Evolutionary conservation across 2,329 filamentous ascomycete species (phyloP), one percentile per base, ranked within the genome.

Genomic region (Byssochlamys sp.): DNA sequence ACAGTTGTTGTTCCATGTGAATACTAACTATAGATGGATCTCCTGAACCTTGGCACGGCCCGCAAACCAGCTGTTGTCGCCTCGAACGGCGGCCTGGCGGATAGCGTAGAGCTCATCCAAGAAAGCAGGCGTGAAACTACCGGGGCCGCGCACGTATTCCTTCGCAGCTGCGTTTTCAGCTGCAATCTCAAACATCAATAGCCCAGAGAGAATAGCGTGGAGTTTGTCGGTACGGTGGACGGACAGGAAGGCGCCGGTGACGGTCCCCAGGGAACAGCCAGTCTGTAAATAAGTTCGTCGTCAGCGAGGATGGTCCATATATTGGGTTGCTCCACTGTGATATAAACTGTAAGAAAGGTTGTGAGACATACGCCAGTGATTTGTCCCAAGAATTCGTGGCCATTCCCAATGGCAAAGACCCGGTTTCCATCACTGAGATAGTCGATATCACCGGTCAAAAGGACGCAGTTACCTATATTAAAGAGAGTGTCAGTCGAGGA

Each of bases 231-330:
- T 74, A 1, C 75, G 75, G 56, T 81, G 77, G 5, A 84, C 82
- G 0, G 89, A 87, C 51, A 92, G 70, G 69, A 88, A 87, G 55
- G 89, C 86, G 24, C 89, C 90, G 53, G 96, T 80, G 0, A 86
- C 84, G 0, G 91, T 94, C 1, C 91, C 92, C 5, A 96, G 80
- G 4, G 89, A 87, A 71, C 92, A 97, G 0, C 92, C 92, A 45
- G 86, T 89, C 75, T 77, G n/a, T 45, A 6, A 19, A 45, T 3
- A 4, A 19, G n/a, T 35, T 39, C 7, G n/a, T 26, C n/a, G 10
- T 51, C 25, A 14, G 9, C 27, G 12, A 26, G 27, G 27, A 51
- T 12, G 10, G 12, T 51, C 24, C 3, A 51, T 26, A 49, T 19
- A 3, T 7, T 24, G 24, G 24, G n/a, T n/a, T 26, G 14, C n/a